Conservation (phyloP, 176 grass and related monocot species). For the Oryza coarctata region DNA sequence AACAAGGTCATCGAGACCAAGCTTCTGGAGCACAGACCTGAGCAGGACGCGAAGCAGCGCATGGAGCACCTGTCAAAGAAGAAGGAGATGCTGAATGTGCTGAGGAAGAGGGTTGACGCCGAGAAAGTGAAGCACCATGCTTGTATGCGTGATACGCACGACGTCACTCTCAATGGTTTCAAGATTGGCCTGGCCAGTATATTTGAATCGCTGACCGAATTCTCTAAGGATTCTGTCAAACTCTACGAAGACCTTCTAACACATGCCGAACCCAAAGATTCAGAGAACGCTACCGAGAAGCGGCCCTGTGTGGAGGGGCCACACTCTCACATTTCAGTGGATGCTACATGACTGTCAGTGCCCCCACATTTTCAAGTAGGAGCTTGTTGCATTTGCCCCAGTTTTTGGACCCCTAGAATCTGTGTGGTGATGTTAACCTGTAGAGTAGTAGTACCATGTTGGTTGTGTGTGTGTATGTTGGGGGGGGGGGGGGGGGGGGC, state of each 20-base stretch:
- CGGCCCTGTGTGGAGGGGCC: conserved; percentile 25
- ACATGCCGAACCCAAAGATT: conserved; percentile 24
- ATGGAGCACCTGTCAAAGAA: conserved; percentile 68
- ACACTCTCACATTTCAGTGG: conserved; percentile 25
- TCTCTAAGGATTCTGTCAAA: conserved; percentile 61
- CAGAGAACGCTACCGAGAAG: conserved; percentile 44
- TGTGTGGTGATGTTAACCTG: conserved; percentile 41
- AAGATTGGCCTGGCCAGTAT: conserved; percentile 83
- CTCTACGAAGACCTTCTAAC: conserved; percentile 66
- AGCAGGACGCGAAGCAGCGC: conserved; percentile 61
- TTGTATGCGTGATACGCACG: conserved; percentile 75
- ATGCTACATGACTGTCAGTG: conserved; percentile 27
- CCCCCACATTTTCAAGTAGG: conserved; percentile 34
- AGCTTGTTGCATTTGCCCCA: conserved; percentile 44
- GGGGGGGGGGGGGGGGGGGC: neutral
- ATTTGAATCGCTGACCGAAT: conserved; percentile 79
- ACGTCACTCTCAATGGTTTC: conserved; percentile 87
- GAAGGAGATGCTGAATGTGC: conserved; percentile 63
- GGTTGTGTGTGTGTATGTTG: neutral
- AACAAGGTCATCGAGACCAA: conserved; percentile 84
- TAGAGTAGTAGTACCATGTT: conserved; percentile 27
- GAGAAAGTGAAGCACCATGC: conserved; percentile 79
- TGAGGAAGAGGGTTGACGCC: conserved; percentile 58
- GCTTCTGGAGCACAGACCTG: conserved; percentile 65
- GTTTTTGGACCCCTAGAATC: conserved; percentile 66